Conservation (phyloP, 805 yeast species). For the Kluyveromyces nonfermentans region DNA sequence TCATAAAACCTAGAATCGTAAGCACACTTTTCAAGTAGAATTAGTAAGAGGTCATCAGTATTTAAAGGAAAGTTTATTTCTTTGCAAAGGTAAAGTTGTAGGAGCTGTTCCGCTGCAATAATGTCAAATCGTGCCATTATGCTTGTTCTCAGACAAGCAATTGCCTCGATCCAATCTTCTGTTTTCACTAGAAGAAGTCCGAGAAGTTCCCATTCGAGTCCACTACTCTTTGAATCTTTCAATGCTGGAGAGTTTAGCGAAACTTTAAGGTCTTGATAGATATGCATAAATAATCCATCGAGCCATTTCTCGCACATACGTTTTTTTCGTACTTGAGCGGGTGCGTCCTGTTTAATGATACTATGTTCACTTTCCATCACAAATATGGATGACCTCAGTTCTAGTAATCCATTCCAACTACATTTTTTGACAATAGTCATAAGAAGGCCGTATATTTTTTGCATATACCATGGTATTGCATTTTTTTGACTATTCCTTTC, state of each 20-base stretch:
- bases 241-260: conserved; percentile 22
- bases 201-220: conserved; percentile 66
- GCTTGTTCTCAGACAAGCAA: conserved; percentile 47
- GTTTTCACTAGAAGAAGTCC: conserved; percentile 47
- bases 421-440: conserved; percentile 54
- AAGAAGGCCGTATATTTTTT: conserved; percentile 55
- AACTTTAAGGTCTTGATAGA: conserved; percentile 29
- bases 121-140: conserved; percentile 52
- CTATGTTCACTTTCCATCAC: conserved; percentile 68
- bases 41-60: conserved; percentile 33
- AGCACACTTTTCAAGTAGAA: conserved; percentile 42
- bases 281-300: conserved; percentile 26
- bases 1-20: conserved; percentile 63
- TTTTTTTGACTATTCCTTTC: conserved; percentile 23
- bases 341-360: conserved; percentile 8
- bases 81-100: conserved; percentile 31
- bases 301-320: conserved; percentile 29
- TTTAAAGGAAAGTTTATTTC: conserved; percentile 15
- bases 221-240: conserved; percentile 39
- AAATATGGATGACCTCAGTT: conserved; percentile 59
- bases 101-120: conserved; percentile 42
- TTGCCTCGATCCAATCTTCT: conserved; percentile 38
- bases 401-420: conserved; percentile 78
- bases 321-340: conserved; percentile 17
- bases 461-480: conserved; percentile 21